phyloP scores from a whole-genome alignment of 306 rosid genomes.

The Vigna hirtella region DNA sequence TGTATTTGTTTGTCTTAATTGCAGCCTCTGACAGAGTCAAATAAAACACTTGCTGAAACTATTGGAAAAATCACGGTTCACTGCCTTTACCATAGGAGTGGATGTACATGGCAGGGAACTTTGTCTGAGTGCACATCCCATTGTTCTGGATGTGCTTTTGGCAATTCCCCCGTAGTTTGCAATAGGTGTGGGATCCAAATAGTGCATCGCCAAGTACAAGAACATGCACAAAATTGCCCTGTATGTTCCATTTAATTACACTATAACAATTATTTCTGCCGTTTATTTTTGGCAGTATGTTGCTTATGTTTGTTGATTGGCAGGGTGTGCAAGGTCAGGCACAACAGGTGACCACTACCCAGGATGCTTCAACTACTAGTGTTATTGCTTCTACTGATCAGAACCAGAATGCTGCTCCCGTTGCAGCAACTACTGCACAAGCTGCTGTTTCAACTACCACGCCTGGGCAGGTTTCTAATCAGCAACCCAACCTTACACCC shows the following conservation, averaged over 20 bases:
- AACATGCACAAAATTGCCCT: constrained; percentile 88
- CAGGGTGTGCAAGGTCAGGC: constrained; percentile 86
- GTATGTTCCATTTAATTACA: constrained; percentile 53
- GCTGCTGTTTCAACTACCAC: constrained; percentile 51
- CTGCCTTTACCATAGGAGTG: constrained; percentile 91
- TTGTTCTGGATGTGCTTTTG: constrained; percentile 88
- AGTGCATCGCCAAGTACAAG: constrained; percentile 94
- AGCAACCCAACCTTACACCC: constrained; percentile 60
- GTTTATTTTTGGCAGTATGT: constrained; percentile 25
- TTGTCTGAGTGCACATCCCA: constrained; percentile 83
- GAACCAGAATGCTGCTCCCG: constrained; percentile 55
- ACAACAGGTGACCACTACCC: constrained; percentile 61
- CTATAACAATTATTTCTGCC: constrained; percentile 7
- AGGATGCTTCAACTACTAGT: constrained; percentile 56
- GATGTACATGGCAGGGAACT: constrained; percentile 96
- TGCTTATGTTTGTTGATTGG: constrained; percentile 45
- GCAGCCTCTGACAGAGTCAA: constrained; percentile 87
- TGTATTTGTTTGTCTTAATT: constrained; percentile 36
- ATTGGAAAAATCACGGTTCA: constrained; percentile 94
- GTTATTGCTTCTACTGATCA: constrained; percentile 63
- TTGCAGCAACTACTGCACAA: constrained; percentile 59
- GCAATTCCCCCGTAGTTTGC: constrained; percentile 95
- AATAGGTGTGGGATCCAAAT: constrained; percentile 92
- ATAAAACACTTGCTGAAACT: constrained; percentile 84
- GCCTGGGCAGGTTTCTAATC: constrained; percentile 68